A percentile compares a stretch with the other conserved stretches of the same genome.
Evolutionary conservation across 768 basidiomycete genomes (phyloP).

Genomic region (Mycena galericulata): DNA sequence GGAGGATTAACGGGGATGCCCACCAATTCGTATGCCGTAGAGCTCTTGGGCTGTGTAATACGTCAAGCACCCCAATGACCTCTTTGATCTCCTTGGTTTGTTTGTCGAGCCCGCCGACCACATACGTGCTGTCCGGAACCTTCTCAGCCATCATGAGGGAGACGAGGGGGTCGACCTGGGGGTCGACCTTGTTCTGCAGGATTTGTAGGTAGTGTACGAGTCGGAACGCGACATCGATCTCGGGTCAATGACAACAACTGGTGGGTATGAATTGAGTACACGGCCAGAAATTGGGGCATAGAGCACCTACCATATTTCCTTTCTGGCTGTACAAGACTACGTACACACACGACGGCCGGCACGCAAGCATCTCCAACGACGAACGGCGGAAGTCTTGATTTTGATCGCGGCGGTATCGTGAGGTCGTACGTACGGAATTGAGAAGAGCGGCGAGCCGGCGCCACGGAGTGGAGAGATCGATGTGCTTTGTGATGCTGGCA

Average conservation of each 20-base stretch:
- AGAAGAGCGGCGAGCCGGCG: no score
- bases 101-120: slow-evolving; percentile 99
- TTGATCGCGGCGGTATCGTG: no score
- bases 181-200: slow-evolving; percentile 96
- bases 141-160: slow-evolving; percentile 99
- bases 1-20: slow-evolving; percentile 28
- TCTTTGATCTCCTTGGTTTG: slow-evolving; percentile 98
- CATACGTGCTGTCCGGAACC: slow-evolving; percentile 98
- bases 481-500: no score
- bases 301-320: slow-evolving; percentile 95
- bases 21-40: slow-evolving; percentile 96
- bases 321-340: slow-evolving; percentile 98
- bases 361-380: no score
- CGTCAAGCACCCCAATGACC: slow-evolving; percentile 97
- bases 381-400: no score
- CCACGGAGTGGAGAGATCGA: no score
- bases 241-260: slow-evolving; percentile 95
- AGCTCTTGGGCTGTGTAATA: slow-evolving; percentile 97
- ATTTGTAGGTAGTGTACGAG: slow-evolving; percentile 97
- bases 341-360: no score
- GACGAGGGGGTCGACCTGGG: slow-evolving; percentile 96
- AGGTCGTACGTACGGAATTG: no score
- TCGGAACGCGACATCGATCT: slow-evolving; percentile 90
- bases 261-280: background rate
- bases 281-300: background rate